A percentile compares a stretch with the other conserved stretches of the same genome.
phyloP scores from a whole-genome alignment of 208 protist genomes.

The Leishmania turanica region DNA sequence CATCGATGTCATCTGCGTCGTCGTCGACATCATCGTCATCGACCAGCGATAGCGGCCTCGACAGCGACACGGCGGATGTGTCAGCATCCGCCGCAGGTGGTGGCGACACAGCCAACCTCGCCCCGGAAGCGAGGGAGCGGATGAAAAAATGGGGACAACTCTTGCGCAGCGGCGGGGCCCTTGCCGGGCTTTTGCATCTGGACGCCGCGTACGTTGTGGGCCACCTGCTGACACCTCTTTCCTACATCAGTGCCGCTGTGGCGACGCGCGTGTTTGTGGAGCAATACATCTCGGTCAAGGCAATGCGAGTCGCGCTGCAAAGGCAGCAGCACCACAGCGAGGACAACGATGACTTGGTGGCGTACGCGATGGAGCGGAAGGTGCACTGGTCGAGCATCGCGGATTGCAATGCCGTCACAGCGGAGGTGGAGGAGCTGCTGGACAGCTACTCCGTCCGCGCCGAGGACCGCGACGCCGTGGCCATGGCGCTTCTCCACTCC shows the following conservation, averaged over 20 bases:
- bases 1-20: not conserved
- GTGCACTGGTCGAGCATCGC: constrained; percentile 48
- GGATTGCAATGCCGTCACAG: constrained; percentile 45
- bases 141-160: constrained; percentile 45
- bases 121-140: constrained; percentile 27
- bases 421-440: constrained; percentile 38
- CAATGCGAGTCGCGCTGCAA: constrained; percentile 59
- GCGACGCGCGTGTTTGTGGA: constrained; percentile 67
- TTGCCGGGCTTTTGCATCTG: constrained; percentile 43
- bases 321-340: constrained; percentile 6
- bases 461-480: constrained; percentile 49
- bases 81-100: constrained; percentile 1
- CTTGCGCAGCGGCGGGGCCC: constrained; percentile 27
- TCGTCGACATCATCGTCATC: not conserved
- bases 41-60: not conserved
- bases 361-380: constrained; percentile 57
- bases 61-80: constrained; percentile 1
- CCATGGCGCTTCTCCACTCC: constrained; percentile 33
- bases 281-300: constrained; percentile 80
- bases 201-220: constrained; percentile 26
- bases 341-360: constrained; percentile 27
- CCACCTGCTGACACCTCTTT: constrained; percentile 31
- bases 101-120: constrained; percentile 27
- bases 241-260: constrained; percentile 51
- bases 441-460: constrained; percentile 43